Conservation (phyloP, 352 stramenopile genomes). For the Phytophthora vignae region DNA sequence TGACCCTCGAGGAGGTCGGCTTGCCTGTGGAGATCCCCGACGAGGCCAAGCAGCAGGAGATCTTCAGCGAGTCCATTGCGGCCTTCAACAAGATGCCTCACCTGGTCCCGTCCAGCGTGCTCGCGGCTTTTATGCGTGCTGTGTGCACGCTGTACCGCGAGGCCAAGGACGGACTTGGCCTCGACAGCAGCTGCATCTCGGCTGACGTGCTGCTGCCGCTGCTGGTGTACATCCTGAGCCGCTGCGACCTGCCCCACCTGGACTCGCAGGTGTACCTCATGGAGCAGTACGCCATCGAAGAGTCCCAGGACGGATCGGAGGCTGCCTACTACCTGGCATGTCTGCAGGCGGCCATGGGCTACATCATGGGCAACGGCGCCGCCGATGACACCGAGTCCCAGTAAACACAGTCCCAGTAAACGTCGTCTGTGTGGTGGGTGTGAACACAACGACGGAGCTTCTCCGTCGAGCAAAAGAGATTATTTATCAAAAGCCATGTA, state of each 20-base stretch:
- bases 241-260: constrained; percentile 72
- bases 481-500: constrained; percentile 50
- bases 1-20: constrained; percentile 66
- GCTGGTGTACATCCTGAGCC: constrained; percentile 78
- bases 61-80: constrained; percentile 68
- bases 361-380: constrained; percentile 65
- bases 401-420: constrained; percentile 25
- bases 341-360: constrained; percentile 78
- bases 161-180: constrained; percentile 50
- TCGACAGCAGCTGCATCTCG: constrained; percentile 68
- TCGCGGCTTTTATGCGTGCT: constrained; percentile 65
- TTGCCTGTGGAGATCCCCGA: constrained; percentile 50
- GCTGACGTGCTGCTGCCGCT: constrained; percentile 81
- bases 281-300: constrained; percentile 81
- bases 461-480: constrained; percentile 24
- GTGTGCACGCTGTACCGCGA: constrained; percentile 79
- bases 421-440: constrained; percentile 17
- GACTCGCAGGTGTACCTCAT: constrained; percentile 83
- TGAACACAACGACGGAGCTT: constrained; percentile 33
- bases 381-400: constrained; percentile 27
- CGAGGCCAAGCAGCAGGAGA: constrained; percentile 25
- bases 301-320: constrained; percentile 74
- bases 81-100: constrained; percentile 76
- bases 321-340: constrained; percentile 86
- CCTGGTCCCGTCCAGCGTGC: constrained; percentile 74